A percentile compares a stretch with the other conserved stretches of the same genome.
phyloP scores from a whole-genome alignment of 2,329 filamentous ascomycete genomes.

The Lachnellula subtilissima region DNA sequence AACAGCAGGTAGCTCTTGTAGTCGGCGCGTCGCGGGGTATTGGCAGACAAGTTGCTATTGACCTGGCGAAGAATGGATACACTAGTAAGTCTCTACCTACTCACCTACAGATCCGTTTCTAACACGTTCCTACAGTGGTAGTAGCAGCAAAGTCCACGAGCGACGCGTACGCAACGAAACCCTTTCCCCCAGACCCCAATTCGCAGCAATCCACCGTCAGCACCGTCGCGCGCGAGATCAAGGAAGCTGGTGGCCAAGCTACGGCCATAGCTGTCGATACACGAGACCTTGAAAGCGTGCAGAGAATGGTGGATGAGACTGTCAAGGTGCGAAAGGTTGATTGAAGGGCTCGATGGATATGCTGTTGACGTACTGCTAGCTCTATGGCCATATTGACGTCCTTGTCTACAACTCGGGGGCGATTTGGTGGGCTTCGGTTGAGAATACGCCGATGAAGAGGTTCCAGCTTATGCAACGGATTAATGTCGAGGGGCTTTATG shows the following conservation, averaged over 20 bases:
- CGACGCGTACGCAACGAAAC: constrained; percentile 48
- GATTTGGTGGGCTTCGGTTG: constrained; percentile 77
- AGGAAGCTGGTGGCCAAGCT: constrained; percentile 56
- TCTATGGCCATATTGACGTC: constrained; percentile 55
- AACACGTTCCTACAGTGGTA: constrained; percentile 37
- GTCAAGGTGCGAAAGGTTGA: constrained; percentile 36
- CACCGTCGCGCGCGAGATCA: constrained; percentile 73
- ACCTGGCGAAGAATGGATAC: constrained; percentile 67
- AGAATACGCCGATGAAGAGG: constrained; percentile 67
- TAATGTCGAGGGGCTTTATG: constrained; percentile 73
- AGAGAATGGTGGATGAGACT: constrained; percentile 54
- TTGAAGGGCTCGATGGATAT: constrained; percentile 16
- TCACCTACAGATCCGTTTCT: background rate
- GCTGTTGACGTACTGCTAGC: constrained; percentile 4
- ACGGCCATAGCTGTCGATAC: constrained; percentile 67
- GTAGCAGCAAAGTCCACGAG: constrained; percentile 73
- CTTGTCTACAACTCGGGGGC: constrained; percentile 80
- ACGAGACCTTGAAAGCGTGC: constrained; percentile 56
- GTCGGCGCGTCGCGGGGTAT: constrained; percentile 77
- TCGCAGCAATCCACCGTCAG: constrained; percentile 70
- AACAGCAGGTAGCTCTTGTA: constrained; percentile 58
- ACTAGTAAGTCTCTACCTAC: constrained; percentile 45
- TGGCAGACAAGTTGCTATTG: constrained; percentile 69
- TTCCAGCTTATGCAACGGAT: constrained; percentile 74
- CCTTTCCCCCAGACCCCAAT: constrained; percentile 74